A percentile compares a stretch with the other conserved stretches of the same genome.
Evolutionary conservation across 108 stramenopile species (phyloP).

Genomic region (Pseudonitzschia multiseries): DNA sequence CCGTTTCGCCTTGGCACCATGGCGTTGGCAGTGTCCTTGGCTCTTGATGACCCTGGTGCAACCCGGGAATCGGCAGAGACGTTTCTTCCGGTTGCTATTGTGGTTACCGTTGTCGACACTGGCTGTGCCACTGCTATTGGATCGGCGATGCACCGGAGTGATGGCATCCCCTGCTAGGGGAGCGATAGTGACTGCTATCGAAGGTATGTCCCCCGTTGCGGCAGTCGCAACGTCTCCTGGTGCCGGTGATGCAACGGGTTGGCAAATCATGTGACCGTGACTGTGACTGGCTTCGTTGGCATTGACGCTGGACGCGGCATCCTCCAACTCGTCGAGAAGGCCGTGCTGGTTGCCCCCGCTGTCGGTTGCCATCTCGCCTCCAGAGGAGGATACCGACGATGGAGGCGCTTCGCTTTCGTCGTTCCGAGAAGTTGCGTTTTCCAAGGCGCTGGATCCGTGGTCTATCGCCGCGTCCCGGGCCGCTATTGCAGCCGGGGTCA

Average conservation of each 20-base stretch:
- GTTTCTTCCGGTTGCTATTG: constrained; percentile 9
- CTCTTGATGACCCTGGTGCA: constrained; percentile 62
- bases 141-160: not conserved
- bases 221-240: not conserved
- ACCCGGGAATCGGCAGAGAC: constrained; percentile 27
- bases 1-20: constrained; percentile 73
- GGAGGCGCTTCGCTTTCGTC: not conserved
- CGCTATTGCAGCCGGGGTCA: too few species aligned
- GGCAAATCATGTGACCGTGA: not conserved
- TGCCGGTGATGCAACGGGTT: not conserved
- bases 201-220: not conserved
- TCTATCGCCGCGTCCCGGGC: not conserved
- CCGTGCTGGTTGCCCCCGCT: not conserved
- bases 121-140: not conserved
- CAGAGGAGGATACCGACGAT: not conserved
- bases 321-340: not conserved
- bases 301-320: not conserved
- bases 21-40: constrained; percentile 70
- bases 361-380: too few species aligned
- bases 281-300: not conserved
- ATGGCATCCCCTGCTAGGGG: not conserved
- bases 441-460: not conserved
- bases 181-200: not conserved
- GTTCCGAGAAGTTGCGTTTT: not conserved
- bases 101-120: not conserved